These are phyloP conservation scores for Petunia hybrid DNA, from an alignment of 305 asterid species.

Conservation along the genomic window DNA sequence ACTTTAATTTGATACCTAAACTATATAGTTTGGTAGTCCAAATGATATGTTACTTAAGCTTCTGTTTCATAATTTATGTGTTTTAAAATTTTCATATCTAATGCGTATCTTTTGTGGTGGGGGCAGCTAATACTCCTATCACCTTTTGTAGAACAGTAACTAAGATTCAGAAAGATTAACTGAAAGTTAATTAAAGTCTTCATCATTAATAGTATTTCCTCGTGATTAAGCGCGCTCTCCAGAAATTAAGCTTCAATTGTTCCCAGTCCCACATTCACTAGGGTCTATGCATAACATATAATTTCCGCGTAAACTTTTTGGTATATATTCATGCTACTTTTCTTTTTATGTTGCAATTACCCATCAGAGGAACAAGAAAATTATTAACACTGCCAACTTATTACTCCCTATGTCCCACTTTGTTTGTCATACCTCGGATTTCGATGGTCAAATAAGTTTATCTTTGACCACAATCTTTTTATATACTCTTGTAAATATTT, in stretches of 20 bases:
- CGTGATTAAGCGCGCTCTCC: conserved; percentile 16
- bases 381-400: too few species aligned
- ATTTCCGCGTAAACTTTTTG: too few species aligned
- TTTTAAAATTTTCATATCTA: not conserved
- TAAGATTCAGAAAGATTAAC: not conserved
- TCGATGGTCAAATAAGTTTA: too few species aligned
- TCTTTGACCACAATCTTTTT: too few species aligned
- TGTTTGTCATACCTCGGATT: too few species aligned
- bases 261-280: conserved; percentile 22
- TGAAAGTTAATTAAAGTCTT: not conserved
- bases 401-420: too few species aligned
- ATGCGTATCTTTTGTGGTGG: conserved; percentile 17
- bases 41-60: conserved; percentile 20
- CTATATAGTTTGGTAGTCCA: not conserved
- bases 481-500: too few species aligned
- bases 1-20: not conserved
- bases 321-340: too few species aligned
- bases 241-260: conserved; percentile 21
- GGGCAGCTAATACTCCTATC: not conserved
- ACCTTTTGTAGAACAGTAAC: too few species aligned
- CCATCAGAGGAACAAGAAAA: too few species aligned
- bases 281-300: not conserved
- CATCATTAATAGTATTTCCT: not conserved
- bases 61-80: not conserved
- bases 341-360: too few species aligned